Evolutionary conservation across 139 green algal species (phyloP).

Genomic region (Auxenochlorella pyrenoidosa): DNA sequence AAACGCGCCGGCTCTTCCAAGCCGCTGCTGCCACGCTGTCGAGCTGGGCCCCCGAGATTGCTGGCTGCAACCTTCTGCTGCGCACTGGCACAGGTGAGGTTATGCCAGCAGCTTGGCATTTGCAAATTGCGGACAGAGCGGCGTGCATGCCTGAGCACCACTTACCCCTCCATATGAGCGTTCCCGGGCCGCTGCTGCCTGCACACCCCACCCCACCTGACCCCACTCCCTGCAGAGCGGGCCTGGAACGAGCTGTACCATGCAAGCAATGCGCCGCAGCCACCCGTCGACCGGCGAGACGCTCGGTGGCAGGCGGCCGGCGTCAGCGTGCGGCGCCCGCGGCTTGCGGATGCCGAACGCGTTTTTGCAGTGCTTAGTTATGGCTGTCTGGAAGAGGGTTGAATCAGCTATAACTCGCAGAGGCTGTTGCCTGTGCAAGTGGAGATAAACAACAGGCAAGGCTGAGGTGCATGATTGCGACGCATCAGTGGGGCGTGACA

Average conservation of each 20-base stretch:
- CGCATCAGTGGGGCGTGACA: too few relatives aligned
- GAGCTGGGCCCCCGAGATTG: conserved; percentile 8
- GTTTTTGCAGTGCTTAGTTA: conserved; percentile 4
- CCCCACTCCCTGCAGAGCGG: not conserved
- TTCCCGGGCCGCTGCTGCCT: too few relatives aligned
- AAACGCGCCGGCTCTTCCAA: conserved; percentile 34
- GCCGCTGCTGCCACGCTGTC: not conserved
- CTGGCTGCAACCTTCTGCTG: conserved; percentile 11
- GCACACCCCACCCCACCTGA: too few relatives aligned
- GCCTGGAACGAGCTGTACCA: conserved; percentile 42
- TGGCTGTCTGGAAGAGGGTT: not conserved
- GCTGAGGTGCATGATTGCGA: too few relatives aligned
- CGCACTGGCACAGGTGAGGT: not conserved
- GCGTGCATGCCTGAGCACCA: not conserved
- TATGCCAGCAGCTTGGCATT: not conserved
- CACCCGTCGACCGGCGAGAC: not conserved
- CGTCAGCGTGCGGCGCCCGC: conserved; percentile 7
- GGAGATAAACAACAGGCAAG: too few relatives aligned
- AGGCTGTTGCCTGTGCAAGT: too few relatives aligned
- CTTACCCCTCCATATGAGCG: too few relatives aligned
- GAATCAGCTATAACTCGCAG: too few relatives aligned
- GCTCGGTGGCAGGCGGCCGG: conserved; percentile 12
- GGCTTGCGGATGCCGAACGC: not conserved
- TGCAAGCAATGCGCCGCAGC: not conserved
- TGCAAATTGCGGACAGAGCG: not conserved